Conservation (phyloP, 2,329 filamentous ascomycete genomes). For the Colletotrichum agaves region DNA sequence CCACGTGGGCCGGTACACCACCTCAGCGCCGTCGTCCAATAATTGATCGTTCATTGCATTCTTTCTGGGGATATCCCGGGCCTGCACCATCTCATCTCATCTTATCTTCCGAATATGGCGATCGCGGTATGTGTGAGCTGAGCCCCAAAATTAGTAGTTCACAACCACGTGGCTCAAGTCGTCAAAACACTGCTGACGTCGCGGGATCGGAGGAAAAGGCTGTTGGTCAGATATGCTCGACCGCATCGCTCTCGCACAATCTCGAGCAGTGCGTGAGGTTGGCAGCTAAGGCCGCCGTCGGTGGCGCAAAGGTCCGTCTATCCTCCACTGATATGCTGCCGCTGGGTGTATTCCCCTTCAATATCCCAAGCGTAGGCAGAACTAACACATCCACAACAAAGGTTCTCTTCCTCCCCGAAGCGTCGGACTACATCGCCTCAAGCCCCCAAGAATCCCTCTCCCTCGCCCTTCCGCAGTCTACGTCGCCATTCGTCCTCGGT, state of each 20-base stretch:
- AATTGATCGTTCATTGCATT: not conserved
- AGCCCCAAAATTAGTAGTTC: not conserved
- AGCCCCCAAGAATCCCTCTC: conserved; percentile 74
- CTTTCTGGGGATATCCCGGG: not conserved
- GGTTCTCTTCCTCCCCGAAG: conserved; percentile 92
- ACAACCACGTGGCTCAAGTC: conserved; percentile 9
- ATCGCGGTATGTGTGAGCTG: conserved; percentile 42
- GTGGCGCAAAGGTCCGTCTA: conserved; percentile 77
- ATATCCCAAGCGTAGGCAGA: too few relatives aligned
- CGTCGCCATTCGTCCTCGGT: conserved; percentile 80
- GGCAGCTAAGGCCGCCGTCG: conserved; percentile 76
- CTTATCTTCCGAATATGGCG: conserved; percentile 40
- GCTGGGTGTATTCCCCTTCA: not conserved
- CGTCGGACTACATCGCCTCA: conserved; percentile 85
- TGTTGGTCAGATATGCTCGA: conserved; percentile 90
- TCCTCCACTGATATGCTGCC: not conserved
- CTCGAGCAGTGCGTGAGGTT: conserved; percentile 80
- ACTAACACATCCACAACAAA: conserved; percentile 43
- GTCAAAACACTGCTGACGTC: conserved; percentile 9
- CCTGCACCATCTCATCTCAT: not conserved
- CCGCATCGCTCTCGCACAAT: conserved; percentile 80
- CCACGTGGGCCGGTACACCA: conserved; percentile 21
- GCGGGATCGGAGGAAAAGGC: conserved; percentile 64
- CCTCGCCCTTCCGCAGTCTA: conserved; percentile 73
- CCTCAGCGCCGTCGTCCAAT: not conserved